Evolutionary conservation across 805 yeast species (phyloP).

Genomic region (Metschnikowia reukaufii): DNA sequence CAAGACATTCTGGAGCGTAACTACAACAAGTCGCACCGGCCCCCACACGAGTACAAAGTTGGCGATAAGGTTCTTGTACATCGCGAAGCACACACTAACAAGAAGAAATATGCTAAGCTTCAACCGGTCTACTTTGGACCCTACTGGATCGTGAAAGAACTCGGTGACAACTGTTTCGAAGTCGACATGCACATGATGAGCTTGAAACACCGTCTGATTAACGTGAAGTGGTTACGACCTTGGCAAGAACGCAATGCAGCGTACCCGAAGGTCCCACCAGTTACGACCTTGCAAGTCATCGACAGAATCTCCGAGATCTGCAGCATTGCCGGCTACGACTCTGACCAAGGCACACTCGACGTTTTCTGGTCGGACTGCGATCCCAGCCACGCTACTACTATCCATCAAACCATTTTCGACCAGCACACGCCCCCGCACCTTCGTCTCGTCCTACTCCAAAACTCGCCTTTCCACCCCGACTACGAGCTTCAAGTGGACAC

Average conservation of each 20-base stretch:
- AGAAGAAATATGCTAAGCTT: background rate
- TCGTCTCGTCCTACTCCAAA: background rate
- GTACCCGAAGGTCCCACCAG: background rate
- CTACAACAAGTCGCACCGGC: background rate
- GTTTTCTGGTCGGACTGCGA: background rate
- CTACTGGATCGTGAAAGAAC: background rate
- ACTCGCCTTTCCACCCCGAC: background rate
- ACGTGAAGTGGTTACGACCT: too few species aligned
- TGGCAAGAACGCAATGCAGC: background rate
- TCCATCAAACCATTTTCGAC: background rate
- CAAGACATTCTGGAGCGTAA: background rate
- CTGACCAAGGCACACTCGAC: background rate
- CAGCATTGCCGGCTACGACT: background rate
- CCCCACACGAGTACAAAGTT: background rate
- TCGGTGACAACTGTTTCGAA: too few species aligned
- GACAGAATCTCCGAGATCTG: background rate
- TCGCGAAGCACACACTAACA: background rate
- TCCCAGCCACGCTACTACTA: too few species aligned
- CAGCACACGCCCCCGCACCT: background rate
- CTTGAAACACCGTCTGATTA: too few species aligned
- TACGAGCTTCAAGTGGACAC: background rate
- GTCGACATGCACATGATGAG: too few species aligned
- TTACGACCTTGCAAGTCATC: background rate
- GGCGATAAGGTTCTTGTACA: background rate
- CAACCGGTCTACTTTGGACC: conserved; percentile 1